These are phyloP conservation scores for Casuarina equisetifolia DNA, from an alignment of 306 rosid species.

Conservation along the genomic window DNA sequence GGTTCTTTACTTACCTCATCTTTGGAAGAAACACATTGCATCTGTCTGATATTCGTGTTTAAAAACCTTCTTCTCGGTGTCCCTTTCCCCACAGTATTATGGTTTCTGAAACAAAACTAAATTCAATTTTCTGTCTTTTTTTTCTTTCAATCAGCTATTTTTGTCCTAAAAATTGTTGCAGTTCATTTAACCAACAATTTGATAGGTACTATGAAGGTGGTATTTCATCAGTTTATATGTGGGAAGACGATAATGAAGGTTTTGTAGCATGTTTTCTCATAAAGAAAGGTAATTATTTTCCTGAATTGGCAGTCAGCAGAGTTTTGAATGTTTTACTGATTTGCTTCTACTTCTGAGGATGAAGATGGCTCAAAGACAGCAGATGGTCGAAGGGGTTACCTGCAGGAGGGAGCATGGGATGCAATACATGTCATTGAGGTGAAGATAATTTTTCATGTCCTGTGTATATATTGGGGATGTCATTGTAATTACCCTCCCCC, in stretches of 20 bases:
- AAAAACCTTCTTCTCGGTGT: constrained; percentile 16
- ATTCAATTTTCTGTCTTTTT: constrained; percentile 10
- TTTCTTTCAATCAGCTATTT: constrained; percentile 4
- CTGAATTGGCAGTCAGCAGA: constrained; percentile 15
- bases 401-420: constrained; percentile 99
- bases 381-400: constrained; percentile 88
- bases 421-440: constrained; percentile 99
- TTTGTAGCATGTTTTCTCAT: constrained; percentile 87
- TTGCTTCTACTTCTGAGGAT: constrained; percentile 35
- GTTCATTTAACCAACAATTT: constrained; percentile 53
- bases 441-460: constrained; percentile 19
- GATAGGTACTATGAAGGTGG: constrained; percentile 99
- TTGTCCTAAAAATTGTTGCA: constrained; percentile 28
- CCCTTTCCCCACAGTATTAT: not conserved
- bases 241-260: constrained; percentile 94
- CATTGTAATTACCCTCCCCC: constrained; percentile 5
- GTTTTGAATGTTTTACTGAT: constrained; percentile 28
- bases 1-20: constrained; percentile 93
- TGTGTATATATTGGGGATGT: not conserved
- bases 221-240: constrained; percentile 95
- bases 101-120: constrained; percentile 14
- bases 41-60: constrained; percentile 8
- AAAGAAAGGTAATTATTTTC: constrained; percentile 71
- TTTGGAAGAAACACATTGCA: constrained; percentile 20
- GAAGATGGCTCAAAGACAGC: constrained; percentile 96